Conservation (phyloP, 352 stramenopile genomes). For the Globisporangium middletonii region DNA sequence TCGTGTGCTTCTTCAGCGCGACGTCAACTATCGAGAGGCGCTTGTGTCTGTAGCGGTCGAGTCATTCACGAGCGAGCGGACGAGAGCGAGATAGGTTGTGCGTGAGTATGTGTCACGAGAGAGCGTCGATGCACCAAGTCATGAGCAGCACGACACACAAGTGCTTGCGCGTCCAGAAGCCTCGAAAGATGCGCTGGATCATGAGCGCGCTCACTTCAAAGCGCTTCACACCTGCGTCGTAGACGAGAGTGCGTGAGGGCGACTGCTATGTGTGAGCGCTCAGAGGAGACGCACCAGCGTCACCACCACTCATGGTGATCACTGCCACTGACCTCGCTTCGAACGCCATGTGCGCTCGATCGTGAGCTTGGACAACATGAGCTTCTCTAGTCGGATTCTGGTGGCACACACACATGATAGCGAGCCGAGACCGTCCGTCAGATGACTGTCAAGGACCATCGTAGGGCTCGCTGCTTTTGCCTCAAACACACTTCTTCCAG, state of each 20-base stretch:
- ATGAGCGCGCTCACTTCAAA: conserved; percentile 27
- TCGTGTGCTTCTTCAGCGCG: conserved; percentile 10
- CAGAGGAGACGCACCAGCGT: too few species aligned
- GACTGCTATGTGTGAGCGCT: too few species aligned
- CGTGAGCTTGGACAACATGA: too few species aligned
- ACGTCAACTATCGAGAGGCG: conserved; percentile 4
- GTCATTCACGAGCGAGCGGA: too few species aligned
- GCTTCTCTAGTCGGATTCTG: too few species aligned
- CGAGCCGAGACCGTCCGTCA: neutral
- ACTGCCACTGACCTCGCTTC: too few species aligned
- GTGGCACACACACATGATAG: too few species aligned
- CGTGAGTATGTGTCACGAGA: neutral
- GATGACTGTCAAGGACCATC: neutral
- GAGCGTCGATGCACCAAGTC: neutral
- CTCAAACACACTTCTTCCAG: too few species aligned
- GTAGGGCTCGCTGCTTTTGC: too few species aligned
- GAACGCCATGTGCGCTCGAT: too few species aligned
- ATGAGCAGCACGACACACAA: conserved; percentile 1
- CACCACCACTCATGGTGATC: too few species aligned
- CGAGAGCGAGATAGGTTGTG: conserved; percentile 1
- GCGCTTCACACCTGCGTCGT: conserved; percentile 9
- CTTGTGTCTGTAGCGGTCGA: conserved; percentile 1
- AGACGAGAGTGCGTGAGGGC: too few species aligned
- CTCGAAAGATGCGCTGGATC: conserved; percentile 45
- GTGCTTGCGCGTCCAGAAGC: conserved; percentile 27